Percentiles rank a stretch among this genome's conserved stretches.
Conservation (phyloP, 352 stramenopile species). For the Pythium dissimile region DNA sequence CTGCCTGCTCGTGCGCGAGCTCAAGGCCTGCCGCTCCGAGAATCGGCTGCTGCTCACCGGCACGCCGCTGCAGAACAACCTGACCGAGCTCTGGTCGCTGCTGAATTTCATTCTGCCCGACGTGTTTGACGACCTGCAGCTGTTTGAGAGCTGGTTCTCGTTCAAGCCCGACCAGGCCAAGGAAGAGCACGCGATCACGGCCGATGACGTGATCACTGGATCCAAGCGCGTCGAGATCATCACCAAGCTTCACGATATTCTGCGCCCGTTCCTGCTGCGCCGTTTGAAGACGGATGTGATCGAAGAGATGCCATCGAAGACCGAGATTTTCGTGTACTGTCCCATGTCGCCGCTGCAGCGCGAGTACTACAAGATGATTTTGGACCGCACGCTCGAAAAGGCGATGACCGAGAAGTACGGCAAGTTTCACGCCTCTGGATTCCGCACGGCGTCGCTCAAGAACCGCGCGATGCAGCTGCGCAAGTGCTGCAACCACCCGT, state of each 20-base stretch:
- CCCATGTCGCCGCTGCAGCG: slow-evolving; percentile 92
- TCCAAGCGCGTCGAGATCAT: slow-evolving; percentile 93
- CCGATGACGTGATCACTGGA: slow-evolving; percentile 87
- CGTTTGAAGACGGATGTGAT: slow-evolving; percentile 95
- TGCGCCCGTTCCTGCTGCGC: slow-evolving; percentile 95
- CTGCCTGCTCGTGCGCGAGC: slow-evolving; percentile 92
- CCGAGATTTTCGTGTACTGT: slow-evolving; percentile 97
- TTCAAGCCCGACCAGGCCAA: slow-evolving; percentile 90
- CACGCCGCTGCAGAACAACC: slow-evolving; percentile 98
- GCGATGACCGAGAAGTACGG: slow-evolving; percentile 84
- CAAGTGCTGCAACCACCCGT: slow-evolving; percentile 88
- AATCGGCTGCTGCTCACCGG: slow-evolving; percentile 95
- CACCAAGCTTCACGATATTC: slow-evolving; percentile 96
- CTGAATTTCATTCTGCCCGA: slow-evolving; percentile 97
- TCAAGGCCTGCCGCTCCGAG: slow-evolving; percentile 91
- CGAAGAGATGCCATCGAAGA: slow-evolving; percentile 94
- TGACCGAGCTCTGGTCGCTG: slow-evolving; percentile 98
- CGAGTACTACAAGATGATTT: slow-evolving; percentile 94
- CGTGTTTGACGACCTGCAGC: slow-evolving; percentile 97
- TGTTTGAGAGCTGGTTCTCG: slow-evolving; percentile 98
- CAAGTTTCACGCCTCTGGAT: slow-evolving; percentile 41
- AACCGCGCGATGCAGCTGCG: slow-evolving; percentile 81
- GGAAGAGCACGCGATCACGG: slow-evolving; percentile 58
- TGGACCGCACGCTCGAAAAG: slow-evolving; percentile 83
- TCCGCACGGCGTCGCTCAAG: slow-evolving; percentile 53